A percentile compares a stretch with the other conserved stretches of the same genome.
Evolutionary conservation across 23 red algal genomes (phyloP).

Genomic region (Chondrus crispus): DNA sequence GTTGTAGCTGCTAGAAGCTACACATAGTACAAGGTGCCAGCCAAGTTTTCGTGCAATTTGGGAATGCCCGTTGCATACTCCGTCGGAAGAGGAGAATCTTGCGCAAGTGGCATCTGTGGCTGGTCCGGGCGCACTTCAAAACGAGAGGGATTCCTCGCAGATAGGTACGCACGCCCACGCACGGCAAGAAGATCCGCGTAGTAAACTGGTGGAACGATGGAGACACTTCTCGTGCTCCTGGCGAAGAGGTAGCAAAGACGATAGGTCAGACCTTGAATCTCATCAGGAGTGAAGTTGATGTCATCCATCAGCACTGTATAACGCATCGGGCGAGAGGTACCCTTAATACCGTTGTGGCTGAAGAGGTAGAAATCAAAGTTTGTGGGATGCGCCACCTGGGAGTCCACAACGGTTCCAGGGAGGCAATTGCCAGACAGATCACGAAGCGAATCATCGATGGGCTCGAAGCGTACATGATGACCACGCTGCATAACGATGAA

Average conservation of each 20-base stretch:
- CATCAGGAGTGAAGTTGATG: constrained; percentile 43
- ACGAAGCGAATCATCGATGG: constrained; percentile 6
- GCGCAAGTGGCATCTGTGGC: background rate
- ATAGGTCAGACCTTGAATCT: constrained; percentile 57
- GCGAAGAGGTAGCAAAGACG: constrained; percentile 51
- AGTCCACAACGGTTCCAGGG: constrained; percentile 57
- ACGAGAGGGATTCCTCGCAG: background rate
- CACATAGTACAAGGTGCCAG: background rate
- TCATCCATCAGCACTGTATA: constrained; percentile 62
- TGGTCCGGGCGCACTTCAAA: background rate
- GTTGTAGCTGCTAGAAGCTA: too few species aligned
- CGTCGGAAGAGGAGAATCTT: background rate
- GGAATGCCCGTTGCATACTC: background rate
- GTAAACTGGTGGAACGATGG: constrained; percentile 58
- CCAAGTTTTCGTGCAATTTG: background rate
- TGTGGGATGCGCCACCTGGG: constrained; percentile 37
- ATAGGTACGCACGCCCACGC: background rate
- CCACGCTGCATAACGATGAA: constrained; percentile 74
- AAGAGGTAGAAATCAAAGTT: constrained; percentile 69
- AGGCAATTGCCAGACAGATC: constrained; percentile 61
- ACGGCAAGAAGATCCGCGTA: constrained; percentile 56
- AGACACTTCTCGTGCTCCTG: constrained; percentile 34
- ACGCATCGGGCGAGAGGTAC: constrained; percentile 57
- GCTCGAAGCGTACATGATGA: constrained; percentile 60
- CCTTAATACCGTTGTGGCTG: constrained; percentile 69